Evolutionary conservation across 352 stramenopile species (phyloP).

Genomic region (Phytophthora pini): DNA sequence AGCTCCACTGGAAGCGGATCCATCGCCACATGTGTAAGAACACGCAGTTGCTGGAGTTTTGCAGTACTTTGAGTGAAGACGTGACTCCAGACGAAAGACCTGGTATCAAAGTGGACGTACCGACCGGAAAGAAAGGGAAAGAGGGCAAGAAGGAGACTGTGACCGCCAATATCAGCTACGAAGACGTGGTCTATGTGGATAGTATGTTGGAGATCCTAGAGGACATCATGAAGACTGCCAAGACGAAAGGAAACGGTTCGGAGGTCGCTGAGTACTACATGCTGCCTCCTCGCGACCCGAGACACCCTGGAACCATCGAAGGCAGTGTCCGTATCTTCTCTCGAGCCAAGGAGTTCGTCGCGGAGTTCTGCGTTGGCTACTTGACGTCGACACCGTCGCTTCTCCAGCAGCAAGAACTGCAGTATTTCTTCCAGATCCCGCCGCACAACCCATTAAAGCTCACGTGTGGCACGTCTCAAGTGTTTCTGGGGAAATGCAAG

Average conservation of each 20-base stretch:
- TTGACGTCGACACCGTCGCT: constrained; percentile 21
- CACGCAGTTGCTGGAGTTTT: constrained; percentile 25
- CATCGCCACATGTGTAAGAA: constrained; percentile 41
- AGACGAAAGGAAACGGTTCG: not conserved
- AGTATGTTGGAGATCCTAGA: constrained; percentile 34
- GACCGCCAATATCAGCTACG: not conserved
- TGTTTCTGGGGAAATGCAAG: constrained; percentile 30
- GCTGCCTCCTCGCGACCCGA: constrained; percentile 25
- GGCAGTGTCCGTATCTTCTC: constrained; percentile 35
- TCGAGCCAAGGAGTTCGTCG: constrained; percentile 12
- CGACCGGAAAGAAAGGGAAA: not conserved
- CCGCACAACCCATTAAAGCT: constrained; percentile 41
- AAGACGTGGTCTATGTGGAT: constrained; percentile 21
- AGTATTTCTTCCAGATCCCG: constrained; percentile 42
- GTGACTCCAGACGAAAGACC: constrained; percentile 26
- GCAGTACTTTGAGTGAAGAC: constrained; percentile 31
- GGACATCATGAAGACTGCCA: constrained; percentile 21
- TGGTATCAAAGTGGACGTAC: not conserved
- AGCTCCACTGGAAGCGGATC: constrained; percentile 40
- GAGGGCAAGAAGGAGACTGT: not conserved
- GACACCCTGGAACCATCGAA: constrained; percentile 9
- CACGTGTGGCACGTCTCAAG: constrained; percentile 18
- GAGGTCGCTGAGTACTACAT: constrained; percentile 33
- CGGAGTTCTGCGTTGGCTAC: constrained; percentile 38
- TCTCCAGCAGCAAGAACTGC: constrained; percentile 33